phyloP scores from a whole-genome alignment of 352 stramenopile genomes.

The Phytopythium helicoides region DNA sequence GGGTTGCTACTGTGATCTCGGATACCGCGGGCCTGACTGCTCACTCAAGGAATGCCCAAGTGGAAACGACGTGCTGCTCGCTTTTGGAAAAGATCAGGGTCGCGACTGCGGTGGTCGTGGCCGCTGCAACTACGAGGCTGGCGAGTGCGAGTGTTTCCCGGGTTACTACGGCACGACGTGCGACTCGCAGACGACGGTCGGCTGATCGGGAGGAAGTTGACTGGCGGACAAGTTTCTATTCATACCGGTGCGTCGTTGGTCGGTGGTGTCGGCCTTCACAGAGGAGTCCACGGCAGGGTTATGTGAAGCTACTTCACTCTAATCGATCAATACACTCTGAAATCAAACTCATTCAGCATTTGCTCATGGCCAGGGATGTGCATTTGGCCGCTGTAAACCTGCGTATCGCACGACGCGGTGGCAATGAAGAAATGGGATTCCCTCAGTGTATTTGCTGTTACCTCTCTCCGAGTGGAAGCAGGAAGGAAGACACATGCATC shows the following conservation, averaged over 20 bases:
- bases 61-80: conserved; percentile 86
- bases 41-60: conserved; percentile 95
- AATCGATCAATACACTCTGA: conserved; percentile 2
- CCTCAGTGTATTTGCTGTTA: conserved; percentile 2
- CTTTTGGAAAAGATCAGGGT: conserved; percentile 72
- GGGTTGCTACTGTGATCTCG: conserved; percentile 94
- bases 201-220: conserved; percentile 32
- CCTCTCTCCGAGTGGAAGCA: not conserved
- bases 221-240: not conserved
- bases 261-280: not conserved
- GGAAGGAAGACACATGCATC: conserved; percentile 3
- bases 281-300: not conserved
- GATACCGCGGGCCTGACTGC: conserved; percentile 94
- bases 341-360: too few relatives aligned
- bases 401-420: not conserved
- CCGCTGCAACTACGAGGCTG: conserved; percentile 94
- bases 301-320: not conserved
- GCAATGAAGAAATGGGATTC: not conserved
- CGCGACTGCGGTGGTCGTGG: conserved; percentile 92
- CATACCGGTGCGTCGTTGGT: not conserved
- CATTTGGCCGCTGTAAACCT: too few relatives aligned
- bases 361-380: too few relatives aligned
- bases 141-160: conserved; percentile 93
- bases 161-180: conserved; percentile 95
- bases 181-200: conserved; percentile 76